These are phyloP conservation scores for Tulasnella sp. DNA, from an alignment of 768 basidiomycete genomes.

Conservation along the genomic window DNA sequence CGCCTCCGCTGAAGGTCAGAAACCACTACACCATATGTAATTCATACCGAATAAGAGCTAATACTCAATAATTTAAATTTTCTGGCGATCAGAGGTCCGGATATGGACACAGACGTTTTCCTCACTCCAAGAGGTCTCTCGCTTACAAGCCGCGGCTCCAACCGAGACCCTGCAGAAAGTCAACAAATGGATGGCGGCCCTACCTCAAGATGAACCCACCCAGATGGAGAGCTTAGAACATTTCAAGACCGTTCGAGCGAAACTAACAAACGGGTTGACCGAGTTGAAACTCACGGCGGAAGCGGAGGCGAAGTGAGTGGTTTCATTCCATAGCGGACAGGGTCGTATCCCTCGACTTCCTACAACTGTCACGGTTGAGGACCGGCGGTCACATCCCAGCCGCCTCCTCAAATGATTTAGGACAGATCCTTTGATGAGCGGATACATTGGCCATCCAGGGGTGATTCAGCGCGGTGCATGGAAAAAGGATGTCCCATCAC, in stretches of 20 bases:
- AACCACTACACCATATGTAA: conserved; percentile 19
- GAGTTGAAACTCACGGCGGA: conserved; percentile 52
- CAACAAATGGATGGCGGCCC: conserved; percentile 49
- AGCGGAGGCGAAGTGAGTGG: conserved; percentile 51
- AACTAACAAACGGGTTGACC: conserved; percentile 47
- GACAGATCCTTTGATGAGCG: too few relatives aligned
- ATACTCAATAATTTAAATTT: conserved; percentile 8
- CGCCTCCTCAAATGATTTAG: too few relatives aligned
- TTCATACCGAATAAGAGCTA: background rate
- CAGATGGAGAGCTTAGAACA: conserved; percentile 55
- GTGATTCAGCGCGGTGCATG: too few relatives aligned
- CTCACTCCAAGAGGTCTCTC: conserved; percentile 40
- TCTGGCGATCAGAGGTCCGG: conserved; percentile 47
- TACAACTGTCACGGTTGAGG: too few relatives aligned
- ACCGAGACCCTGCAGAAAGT: conserved; percentile 59
- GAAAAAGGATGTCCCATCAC: background rate
- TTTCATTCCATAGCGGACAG: too few relatives aligned
- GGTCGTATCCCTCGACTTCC: too few relatives aligned
- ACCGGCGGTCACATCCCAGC: too few relatives aligned
- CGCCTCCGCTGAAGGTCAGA: conserved; percentile 64
- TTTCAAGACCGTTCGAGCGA: conserved; percentile 53
- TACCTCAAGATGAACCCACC: conserved; percentile 47
- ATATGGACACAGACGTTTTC: conserved; percentile 62
- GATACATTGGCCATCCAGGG: too few relatives aligned
- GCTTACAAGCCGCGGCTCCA: conserved; percentile 19